phyloP scores from a whole-genome alignment of 2,329 filamentous ascomycete species.

The Ceratocystis colombiana region DNA sequence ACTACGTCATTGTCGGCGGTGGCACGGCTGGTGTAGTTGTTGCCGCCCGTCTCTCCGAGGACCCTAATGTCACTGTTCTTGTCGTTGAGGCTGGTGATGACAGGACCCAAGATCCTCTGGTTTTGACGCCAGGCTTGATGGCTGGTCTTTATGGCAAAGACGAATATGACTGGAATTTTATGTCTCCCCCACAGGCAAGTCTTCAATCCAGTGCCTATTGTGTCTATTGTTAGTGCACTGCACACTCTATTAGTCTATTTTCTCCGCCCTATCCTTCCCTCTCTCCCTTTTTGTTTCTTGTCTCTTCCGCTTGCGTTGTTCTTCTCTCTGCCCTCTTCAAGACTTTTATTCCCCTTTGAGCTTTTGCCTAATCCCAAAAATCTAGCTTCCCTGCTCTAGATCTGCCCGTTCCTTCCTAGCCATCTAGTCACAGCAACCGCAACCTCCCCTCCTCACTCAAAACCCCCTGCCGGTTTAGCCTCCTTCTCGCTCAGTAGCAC shows the following conservation, averaged over 20 bases:
- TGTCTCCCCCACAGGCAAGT: slow-evolving; percentile 23
- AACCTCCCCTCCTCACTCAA: background rate
- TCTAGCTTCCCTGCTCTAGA: background rate
- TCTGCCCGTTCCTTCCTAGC: background rate
- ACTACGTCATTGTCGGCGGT: slow-evolving; percentile 32
- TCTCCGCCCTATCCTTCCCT: background rate
- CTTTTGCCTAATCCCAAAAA: background rate
- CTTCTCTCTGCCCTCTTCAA: background rate
- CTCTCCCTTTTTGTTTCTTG: slow-evolving; percentile 15
- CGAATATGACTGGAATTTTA: slow-evolving; percentile 26
- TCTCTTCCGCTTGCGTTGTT: slow-evolving; percentile 4
- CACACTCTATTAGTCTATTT: background rate
- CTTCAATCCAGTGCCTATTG: background rate
- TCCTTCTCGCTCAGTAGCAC: background rate
- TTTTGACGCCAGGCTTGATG: slow-evolving; percentile 24
- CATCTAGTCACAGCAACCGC: background rate
- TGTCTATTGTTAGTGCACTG: background rate
- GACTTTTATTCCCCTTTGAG: background rate
- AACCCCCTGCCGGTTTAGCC: background rate
- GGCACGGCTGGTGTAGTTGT: slow-evolving; percentile 33
- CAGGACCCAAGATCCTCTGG: slow-evolving; percentile 22
- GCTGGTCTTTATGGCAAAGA: slow-evolving; percentile 24
- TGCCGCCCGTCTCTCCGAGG: slow-evolving; percentile 31
- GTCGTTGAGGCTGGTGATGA: slow-evolving; percentile 25
- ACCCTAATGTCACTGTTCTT: slow-evolving; percentile 25